phyloP scores from a whole-genome alignment of 148 eudicot species.

The Silene latifolia region DNA sequence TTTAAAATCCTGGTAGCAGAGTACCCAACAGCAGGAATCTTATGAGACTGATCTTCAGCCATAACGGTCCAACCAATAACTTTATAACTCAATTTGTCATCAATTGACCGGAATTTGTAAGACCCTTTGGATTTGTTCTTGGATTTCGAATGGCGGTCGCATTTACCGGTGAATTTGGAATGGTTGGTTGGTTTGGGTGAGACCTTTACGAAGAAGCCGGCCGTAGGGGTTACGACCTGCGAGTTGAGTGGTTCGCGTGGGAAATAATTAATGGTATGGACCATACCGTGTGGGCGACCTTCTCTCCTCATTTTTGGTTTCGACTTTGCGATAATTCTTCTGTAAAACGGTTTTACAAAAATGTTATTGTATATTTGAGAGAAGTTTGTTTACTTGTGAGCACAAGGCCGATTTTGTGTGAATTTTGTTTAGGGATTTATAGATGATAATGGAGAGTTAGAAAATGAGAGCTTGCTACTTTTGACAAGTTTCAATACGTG shows the following conservation, averaged over 20 bases:
- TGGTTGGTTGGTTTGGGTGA: slow-evolving; percentile 69
- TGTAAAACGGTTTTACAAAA: too few relatives aligned
- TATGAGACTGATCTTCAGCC: slow-evolving; percentile 14
- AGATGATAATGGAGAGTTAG: not conserved
- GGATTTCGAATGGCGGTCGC: slow-evolving; percentile 55
- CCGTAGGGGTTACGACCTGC: slow-evolving; percentile 34
- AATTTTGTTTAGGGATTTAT: not conserved
- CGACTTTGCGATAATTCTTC: too few relatives aligned
- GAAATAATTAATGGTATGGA: slow-evolving; percentile 40
- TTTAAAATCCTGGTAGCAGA: slow-evolving; percentile 46
- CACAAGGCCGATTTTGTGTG: not conserved
- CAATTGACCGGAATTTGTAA: slow-evolving; percentile 29
- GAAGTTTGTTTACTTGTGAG: not conserved
- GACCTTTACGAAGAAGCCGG: slow-evolving; percentile 61
- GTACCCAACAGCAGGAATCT: slow-evolving; percentile 31
- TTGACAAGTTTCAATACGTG: not conserved
- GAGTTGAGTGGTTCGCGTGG: slow-evolving; percentile 26
- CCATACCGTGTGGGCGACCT: slow-evolving; percentile 68
- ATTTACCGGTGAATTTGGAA: slow-evolving; percentile 76
- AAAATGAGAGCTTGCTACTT: not conserved
- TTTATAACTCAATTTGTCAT: slow-evolving; percentile 19
- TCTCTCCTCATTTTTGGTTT: slow-evolving; percentile 56
- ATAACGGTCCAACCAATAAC: slow-evolving; percentile 32
- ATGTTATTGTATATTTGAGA: not conserved
- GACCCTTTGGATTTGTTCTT: slow-evolving; percentile 58